Conservation (phyloP, 2,329 filamentous ascomycete genomes). For the Diaporthe capsici region DNA sequence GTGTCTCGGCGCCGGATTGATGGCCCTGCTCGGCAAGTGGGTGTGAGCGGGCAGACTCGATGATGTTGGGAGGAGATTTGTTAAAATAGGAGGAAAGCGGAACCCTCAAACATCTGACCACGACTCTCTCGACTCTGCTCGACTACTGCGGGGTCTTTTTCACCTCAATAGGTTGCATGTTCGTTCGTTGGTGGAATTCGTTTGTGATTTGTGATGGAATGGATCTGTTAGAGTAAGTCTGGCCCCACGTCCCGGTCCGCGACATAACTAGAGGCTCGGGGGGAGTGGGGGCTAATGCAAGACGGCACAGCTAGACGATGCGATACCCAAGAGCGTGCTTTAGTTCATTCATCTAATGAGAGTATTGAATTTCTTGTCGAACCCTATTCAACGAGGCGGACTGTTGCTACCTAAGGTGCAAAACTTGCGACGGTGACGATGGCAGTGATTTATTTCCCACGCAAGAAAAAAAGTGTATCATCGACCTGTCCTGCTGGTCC, state of each 20-base stretch:
- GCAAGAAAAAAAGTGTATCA: neutral
- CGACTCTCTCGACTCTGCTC: neutral
- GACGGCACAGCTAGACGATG: slow-evolving; percentile 17
- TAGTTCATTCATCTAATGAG: slow-evolving; percentile 35
- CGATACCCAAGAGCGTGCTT: slow-evolving; percentile 33
- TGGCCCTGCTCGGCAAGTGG: slow-evolving; percentile 67
- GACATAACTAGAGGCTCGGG: neutral
- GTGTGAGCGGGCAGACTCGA: slow-evolving; percentile 49
- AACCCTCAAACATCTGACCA: neutral
- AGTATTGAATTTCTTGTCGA: slow-evolving; percentile 29
- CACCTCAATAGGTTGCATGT: slow-evolving; percentile 10
- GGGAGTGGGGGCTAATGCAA: slow-evolving; percentile 35
- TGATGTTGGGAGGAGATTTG: neutral
- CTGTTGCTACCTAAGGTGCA: slow-evolving; percentile 12
- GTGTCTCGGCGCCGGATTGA: slow-evolving; percentile 58
- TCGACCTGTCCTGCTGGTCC: neutral
- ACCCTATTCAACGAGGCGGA: neutral
- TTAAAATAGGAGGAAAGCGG: neutral
- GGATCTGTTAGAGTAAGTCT: slow-evolving; percentile 34
- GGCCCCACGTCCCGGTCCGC: slow-evolving; percentile 1
- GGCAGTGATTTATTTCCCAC: neutral
- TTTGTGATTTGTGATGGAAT: neutral
- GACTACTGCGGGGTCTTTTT: slow-evolving; percentile 1
- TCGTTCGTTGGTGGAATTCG: neutral
- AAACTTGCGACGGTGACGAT: neutral